Evolutionary conservation across 116 monocot genomes (phyloP).

Genomic region (Iris pallida): DNA sequence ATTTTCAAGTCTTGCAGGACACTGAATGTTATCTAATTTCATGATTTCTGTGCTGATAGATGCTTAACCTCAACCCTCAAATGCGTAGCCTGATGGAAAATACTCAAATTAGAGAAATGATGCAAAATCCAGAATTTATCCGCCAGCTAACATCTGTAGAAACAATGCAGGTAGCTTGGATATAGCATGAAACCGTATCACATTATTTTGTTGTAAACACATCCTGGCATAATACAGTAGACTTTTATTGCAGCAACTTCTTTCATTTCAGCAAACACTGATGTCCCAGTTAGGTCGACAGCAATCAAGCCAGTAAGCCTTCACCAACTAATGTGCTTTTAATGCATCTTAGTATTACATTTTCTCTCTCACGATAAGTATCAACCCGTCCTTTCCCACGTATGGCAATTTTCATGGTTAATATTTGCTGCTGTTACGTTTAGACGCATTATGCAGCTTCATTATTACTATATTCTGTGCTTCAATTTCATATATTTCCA

Average conservation of each 20-base stretch:
- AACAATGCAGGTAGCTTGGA: constrained; percentile 50
- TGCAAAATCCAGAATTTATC: constrained; percentile 77
- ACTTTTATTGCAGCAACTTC: constrained; percentile 50
- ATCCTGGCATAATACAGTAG: background rate
- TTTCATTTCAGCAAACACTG: constrained; percentile 63
- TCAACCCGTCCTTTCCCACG: too few species aligned
- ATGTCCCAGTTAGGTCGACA: constrained; percentile 44
- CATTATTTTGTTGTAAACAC: background rate
- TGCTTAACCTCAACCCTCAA: constrained; percentile 48
- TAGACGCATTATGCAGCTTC: too few species aligned
- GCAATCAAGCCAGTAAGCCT: constrained; percentile 62
- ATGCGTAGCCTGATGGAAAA: constrained; percentile 49
- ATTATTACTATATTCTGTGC: too few species aligned
- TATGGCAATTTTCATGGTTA: too few species aligned
- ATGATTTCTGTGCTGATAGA: constrained; percentile 22
- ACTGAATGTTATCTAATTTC: background rate
- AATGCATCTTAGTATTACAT: background rate
- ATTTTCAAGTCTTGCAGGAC: background rate
- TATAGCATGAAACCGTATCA: background rate
- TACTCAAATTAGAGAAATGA: constrained; percentile 62
- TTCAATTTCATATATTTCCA: too few species aligned
- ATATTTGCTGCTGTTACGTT: too few species aligned
- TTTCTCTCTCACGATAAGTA: too few species aligned
- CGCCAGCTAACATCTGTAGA: constrained; percentile 68
- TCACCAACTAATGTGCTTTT: background rate